Base-by-base conservation (phyloP, 2,329 filamentous ascomycete genomes). In the Aspergillus costaricaensis region DNA sequence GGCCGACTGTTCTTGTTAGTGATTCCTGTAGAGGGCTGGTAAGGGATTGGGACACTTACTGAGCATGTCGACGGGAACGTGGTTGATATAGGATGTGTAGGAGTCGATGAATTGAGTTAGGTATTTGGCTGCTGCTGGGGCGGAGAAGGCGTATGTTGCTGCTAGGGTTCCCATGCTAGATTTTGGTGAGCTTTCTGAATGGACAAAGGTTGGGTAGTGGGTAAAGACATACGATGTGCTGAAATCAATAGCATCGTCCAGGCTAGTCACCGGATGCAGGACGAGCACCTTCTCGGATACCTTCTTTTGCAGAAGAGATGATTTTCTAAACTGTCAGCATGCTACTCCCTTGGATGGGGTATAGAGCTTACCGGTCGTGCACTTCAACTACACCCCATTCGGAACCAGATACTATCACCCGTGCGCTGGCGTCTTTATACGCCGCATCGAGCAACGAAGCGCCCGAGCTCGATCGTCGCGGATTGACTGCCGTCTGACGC, bases 161-260 rank as follows among this genome's bases (percentile, higher is more conserved):
- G 80, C 71, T 1, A 82, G 66, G 0, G 75, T 70, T 49, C 65
- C 69, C 57, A 66, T 63, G 12, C 67, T 72, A 21, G 1, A 21
- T 12, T 5, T 23, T 4, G 21, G 21, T 23, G 21, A 23, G 21
- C 21, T 23, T 23, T 23, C 3, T 23, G 21, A 23, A 5, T 23
- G 21, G 4, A 21, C 4, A 4, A 23, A 4, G 21, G 21, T 4
- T 23, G 21, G 21, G 21, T 23, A 23, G 21, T 23, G 21, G 21
- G 21, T 23, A 23, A 23, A 23, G 4, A 60, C 71, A n/a, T 68
- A 74, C 64, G 70, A 69, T 55, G 74, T 76, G 15, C 77, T 67
- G 5, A 82, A 68, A 60, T 83, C 80, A 63, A 86, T 84, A 5
- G 81, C 82, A 67, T 86, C 82, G 57, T 86, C 83, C 19, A 86